Conservation (phyloP, 768 basidiomycete genomes). For the Dictyophora rubrovolvata region DNA sequence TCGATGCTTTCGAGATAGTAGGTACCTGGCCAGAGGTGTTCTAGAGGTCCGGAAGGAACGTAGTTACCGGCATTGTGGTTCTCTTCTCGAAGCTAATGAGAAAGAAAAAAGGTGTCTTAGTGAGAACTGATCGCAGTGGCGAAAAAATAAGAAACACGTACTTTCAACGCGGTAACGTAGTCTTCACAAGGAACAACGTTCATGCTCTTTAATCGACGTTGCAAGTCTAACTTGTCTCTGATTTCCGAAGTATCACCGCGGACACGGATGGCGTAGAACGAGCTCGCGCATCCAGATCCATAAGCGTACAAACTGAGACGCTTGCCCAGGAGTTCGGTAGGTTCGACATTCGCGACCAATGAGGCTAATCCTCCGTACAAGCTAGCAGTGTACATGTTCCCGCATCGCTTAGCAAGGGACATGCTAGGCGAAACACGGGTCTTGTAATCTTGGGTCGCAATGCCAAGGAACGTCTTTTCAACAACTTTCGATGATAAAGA, state of each 20-base stretch:
- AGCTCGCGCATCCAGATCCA: constrained; percentile 89
- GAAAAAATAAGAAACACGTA: constrained; percentile 26
- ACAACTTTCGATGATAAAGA: constrained; percentile 89
- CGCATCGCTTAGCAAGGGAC: constrained; percentile 81
- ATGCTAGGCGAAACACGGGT: constrained; percentile 72
- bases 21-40: constrained; percentile 89
- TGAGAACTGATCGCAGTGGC: background rate
- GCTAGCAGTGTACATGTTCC: constrained; percentile 98
- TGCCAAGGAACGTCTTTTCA: constrained; percentile 87
- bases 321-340: constrained; percentile 64
- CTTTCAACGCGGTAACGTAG: constrained; percentile 74
- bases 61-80: constrained; percentile 89
- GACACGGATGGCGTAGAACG: constrained; percentile 81
- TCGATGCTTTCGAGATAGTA: constrained; percentile 92
- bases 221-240: constrained; percentile 68
- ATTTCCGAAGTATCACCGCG: constrained; percentile 85
- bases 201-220: constrained; percentile 70
- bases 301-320: constrained; percentile 93
- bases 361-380: constrained; percentile 92
- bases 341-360: constrained; percentile 63
- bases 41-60: constrained; percentile 74
- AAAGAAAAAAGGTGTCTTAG: constrained; percentile 11
- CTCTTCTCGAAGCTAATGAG: constrained; percentile 79
- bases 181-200: constrained; percentile 87
- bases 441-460: constrained; percentile 66